Evolutionary conservation across 495 filamentous ascomycete species (phyloP).

Genomic region (Entonaema liquescens): DNA sequence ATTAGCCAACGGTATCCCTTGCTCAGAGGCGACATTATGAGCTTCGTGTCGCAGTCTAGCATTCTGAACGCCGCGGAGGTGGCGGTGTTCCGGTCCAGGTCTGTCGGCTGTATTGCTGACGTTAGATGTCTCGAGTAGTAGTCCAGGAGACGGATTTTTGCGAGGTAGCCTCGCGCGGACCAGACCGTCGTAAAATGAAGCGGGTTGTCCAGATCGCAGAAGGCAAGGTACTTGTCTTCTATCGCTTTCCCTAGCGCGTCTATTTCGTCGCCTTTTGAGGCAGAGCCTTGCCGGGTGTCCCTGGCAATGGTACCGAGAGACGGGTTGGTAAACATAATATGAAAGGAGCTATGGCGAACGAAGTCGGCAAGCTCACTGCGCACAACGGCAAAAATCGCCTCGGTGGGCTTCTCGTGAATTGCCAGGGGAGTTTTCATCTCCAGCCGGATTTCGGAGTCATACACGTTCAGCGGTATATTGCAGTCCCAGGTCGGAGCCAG

Average conservation of each 20-base stretch:
- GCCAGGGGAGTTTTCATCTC: neutral
- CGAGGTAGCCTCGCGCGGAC: neutral
- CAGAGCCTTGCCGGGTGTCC: neutral
- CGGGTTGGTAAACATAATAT: neutral
- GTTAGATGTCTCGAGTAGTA: neutral
- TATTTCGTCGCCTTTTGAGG: neutral
- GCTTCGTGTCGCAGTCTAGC: neutral
- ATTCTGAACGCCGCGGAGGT: neutral
- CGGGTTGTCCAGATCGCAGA: neutral
- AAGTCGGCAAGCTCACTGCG: neutral
- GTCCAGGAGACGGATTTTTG: neutral
- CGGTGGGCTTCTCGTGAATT: neutral
- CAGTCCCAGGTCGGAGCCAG: neutral
- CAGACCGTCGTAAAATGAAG: neutral
- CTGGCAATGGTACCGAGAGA: neutral
- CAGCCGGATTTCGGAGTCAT: neutral
- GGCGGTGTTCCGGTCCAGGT: neutral
- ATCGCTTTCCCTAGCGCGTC: neutral
- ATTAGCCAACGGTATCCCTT: neutral
- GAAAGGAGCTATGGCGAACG: neutral
- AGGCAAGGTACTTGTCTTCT: neutral
- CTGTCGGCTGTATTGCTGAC: neutral
- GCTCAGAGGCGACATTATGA: neutral
- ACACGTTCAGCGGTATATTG: neutral
- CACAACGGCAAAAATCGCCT: neutral